Evolutionary conservation across 2,329 filamentous ascomycete genomes (phyloP).

Genomic region (Stenocarpella maydis): DNA sequence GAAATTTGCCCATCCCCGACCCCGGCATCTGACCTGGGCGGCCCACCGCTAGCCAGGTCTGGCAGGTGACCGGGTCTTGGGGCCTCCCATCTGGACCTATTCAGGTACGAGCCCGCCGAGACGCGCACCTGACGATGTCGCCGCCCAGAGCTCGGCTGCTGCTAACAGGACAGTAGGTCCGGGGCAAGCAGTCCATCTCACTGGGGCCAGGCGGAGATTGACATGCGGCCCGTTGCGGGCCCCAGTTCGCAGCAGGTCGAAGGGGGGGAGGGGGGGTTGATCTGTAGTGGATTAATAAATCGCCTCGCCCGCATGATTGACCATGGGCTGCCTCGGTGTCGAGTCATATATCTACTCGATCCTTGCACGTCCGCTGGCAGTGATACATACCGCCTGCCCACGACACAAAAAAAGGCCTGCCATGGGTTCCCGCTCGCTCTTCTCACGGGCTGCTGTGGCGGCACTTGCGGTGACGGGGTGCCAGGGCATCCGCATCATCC

Average conservation of each 20-base stretch:
- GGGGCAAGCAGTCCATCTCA: background rate
- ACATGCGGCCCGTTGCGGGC: background rate
- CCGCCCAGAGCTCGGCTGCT: slow-evolving; percentile 13
- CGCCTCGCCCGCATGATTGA: background rate
- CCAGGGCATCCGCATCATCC: slow-evolving; percentile 56
- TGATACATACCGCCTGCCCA: background rate
- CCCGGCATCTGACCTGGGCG: background rate
- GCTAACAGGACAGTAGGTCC: slow-evolving; percentile 3
- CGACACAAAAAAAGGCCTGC: background rate
- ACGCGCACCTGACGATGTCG: background rate
- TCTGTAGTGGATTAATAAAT: slow-evolving; percentile 24
- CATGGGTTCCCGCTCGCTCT: slow-evolving; percentile 32
- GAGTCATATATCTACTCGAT: slow-evolving; percentile 4
- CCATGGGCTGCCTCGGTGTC: background rate
- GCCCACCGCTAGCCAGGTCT: background rate
- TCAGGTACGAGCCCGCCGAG: slow-evolving; percentile 16
- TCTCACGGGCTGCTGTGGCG: slow-evolving; percentile 24
- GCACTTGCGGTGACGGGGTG: slow-evolving; percentile 20
- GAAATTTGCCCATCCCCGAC: no score
- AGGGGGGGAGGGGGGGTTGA: background rate
- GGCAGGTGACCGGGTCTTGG: slow-evolving; percentile 22
- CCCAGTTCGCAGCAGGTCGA: background rate
- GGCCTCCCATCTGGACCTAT: background rate
- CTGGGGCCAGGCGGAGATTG: background rate
- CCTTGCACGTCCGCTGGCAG: background rate